A percentile compares a stretch with the other conserved stretches of the same genome.
phyloP scores from a whole-genome alignment of 2,329 filamentous ascomycete species.

The Dactylonectria estremocensis region DNA sequence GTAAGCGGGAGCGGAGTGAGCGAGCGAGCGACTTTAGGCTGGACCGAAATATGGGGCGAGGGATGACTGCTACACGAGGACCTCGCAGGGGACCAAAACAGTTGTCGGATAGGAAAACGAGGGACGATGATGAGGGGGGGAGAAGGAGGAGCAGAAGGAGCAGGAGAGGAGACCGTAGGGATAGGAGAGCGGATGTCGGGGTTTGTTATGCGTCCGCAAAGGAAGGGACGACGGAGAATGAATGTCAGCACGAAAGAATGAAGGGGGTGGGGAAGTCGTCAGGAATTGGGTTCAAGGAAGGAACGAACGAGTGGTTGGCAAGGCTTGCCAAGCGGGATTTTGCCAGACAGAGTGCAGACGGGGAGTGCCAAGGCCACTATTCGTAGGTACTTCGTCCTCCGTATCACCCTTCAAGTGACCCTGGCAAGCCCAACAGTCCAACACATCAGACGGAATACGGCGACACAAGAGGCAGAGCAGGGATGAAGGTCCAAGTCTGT shows the following conservation, averaged over 20 bases:
- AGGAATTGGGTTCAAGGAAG: slow-evolving; percentile 25
- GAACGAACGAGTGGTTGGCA: slow-evolving; percentile 12
- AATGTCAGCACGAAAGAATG: slow-evolving; percentile 29
- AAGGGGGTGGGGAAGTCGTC: slow-evolving; percentile 28
- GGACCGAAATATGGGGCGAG: slow-evolving; percentile 26
- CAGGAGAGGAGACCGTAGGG: background rate
- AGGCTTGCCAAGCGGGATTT: background rate
- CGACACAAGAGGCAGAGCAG: slow-evolving; percentile 6
- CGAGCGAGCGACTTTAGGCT: slow-evolving; percentile 30
- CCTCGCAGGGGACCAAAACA: background rate
- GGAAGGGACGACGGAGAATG: slow-evolving; percentile 20
- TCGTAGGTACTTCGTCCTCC: background rate
- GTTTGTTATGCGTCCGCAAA: slow-evolving; percentile 23
- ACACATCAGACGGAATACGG: slow-evolving; percentile 18
- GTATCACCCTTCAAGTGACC: slow-evolving; percentile 2
- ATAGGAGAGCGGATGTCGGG: slow-evolving; percentile 1
- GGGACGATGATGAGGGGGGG: slow-evolving; percentile 31
- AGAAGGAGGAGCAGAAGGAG: background rate
- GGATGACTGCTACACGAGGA: slow-evolving; percentile 12
- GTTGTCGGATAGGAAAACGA: background rate
- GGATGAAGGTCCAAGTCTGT: slow-evolving; percentile 1
- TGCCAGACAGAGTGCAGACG: background rate
- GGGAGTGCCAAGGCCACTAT: slow-evolving; percentile 13
- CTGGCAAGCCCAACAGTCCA: slow-evolving; percentile 17
- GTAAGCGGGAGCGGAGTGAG: slow-evolving; percentile 23